Conservation (phyloP, 805 yeast genomes). For the Teunomyces atbi region DNA sequence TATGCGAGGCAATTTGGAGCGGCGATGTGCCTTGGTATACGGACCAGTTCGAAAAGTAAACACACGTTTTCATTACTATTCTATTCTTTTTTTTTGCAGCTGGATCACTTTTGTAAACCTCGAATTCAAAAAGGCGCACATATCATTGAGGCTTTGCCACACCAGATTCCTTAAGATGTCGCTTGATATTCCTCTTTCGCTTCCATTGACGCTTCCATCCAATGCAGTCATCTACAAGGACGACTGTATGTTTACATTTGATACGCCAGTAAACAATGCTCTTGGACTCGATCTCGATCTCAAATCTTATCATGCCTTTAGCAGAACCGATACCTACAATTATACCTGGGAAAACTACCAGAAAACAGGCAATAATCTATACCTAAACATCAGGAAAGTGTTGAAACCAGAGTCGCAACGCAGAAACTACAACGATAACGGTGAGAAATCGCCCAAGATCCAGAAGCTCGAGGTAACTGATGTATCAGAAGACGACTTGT, state of each 20-base stretch:
- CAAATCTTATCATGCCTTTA: conserved; percentile 67
- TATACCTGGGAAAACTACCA: conserved; percentile 60
- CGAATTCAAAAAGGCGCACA: neutral
- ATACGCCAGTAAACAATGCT: conserved; percentile 50
- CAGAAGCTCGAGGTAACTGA: conserved; percentile 68
- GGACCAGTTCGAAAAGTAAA: conserved; percentile 56
- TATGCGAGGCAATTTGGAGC: conserved; percentile 53
- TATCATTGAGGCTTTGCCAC: neutral
- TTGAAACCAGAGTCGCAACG: conserved; percentile 42
- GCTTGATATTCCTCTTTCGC: conserved; percentile 11
- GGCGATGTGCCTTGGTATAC: conserved; percentile 50
- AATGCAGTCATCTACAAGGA: conserved; percentile 64
- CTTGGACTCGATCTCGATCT: conserved; percentile 76
- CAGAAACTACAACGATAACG: conserved; percentile 18
- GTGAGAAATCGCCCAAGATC: conserved; percentile 42
- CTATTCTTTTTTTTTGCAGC: neutral
- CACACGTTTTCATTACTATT: conserved; percentile 14
- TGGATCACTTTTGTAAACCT: neutral
- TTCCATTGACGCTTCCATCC: conserved; percentile 20
- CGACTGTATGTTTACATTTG: conserved; percentile 87
- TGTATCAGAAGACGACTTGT: conserved; percentile 60
- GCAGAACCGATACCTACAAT: conserved; percentile 39
- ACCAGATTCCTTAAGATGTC: neutral
- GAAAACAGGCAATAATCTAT: conserved; percentile 52
- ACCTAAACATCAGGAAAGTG: conserved; percentile 56